phyloP scores from a whole-genome alignment of 352 stramenopile genomes.

The Thraustochytrium striatum region DNA sequence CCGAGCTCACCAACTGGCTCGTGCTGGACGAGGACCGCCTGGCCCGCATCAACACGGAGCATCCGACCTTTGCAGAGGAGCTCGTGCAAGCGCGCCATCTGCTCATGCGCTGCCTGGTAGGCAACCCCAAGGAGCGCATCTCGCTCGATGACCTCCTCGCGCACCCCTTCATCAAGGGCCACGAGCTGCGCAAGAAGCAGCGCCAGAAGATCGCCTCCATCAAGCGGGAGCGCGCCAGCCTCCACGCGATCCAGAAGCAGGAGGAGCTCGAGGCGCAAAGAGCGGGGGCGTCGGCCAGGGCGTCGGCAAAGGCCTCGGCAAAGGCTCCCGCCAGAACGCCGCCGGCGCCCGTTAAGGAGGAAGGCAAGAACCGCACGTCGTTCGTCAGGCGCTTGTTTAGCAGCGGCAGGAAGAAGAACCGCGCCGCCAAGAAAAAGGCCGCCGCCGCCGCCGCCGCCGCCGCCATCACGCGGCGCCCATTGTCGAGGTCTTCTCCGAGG shows the following conservation, averaged over 20 bases:
- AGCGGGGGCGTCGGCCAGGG: not conserved
- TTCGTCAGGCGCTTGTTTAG: no score
- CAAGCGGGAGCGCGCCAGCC: no score
- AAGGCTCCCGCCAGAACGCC: not conserved
- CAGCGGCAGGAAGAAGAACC: no score
- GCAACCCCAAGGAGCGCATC: conserved; percentile 31
- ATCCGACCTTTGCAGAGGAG: not conserved
- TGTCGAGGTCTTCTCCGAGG: not conserved
- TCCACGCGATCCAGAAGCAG: not conserved
- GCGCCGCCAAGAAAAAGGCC: not conserved
- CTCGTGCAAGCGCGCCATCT: no score
- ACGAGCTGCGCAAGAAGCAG: not conserved
- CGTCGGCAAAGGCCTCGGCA: no score
- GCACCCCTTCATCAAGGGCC: conserved; percentile 22
- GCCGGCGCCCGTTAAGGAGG: not conserved
- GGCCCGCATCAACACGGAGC: conserved; percentile 4
- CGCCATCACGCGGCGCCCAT: no score
- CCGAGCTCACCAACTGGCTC: conserved; percentile 45
- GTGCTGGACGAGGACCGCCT: conserved; percentile 14
- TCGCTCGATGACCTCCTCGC: conserved; percentile 11
- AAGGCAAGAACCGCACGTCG: no score
- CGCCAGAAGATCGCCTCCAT: not conserved
- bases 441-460: no score
- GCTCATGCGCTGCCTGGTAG: conserved; percentile 23
- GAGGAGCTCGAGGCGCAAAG: not conserved